A percentile compares a stretch with the other conserved stretches of the same genome.
Conservation (phyloP, 176 grass and related monocot species). For the Hyparrhenia diplandra region DNA sequence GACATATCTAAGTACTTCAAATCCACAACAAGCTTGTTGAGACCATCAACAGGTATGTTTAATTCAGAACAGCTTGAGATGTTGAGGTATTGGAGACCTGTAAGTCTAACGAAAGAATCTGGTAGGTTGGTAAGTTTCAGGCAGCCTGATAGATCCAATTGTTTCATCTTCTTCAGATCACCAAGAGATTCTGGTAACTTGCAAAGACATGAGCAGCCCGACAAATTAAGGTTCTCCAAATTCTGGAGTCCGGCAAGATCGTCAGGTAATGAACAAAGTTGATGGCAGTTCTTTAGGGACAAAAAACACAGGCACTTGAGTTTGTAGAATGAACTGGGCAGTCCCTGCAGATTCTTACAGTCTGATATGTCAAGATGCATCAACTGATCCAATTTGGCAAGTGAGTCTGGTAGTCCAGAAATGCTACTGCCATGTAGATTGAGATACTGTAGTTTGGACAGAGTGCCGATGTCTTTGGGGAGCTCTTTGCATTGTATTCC, state of each 20-base stretch:
- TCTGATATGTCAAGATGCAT: neutral
- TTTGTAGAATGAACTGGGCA: neutral
- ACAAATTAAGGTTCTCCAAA: conserved; percentile 9
- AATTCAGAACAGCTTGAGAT: neutral
- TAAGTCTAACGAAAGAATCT: neutral
- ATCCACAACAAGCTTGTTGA: neutral
- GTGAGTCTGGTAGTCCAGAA: neutral
- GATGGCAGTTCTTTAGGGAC: neutral
- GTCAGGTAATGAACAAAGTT: neutral
- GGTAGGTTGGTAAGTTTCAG: neutral
- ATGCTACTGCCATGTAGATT: conserved; percentile 1
- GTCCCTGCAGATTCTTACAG: neutral
- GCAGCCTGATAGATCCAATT: conserved; percentile 8
- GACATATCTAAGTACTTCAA: neutral
- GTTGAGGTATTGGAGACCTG: neutral
- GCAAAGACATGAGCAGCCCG: neutral
- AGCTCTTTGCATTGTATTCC: neutral
- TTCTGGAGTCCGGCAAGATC: neutral
- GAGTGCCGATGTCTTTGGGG: neutral
- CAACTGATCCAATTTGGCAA: neutral
- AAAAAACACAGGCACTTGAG: neutral
- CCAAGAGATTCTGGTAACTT: neutral
- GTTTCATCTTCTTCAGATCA: neutral
- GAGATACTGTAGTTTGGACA: neutral
- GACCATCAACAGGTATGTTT: neutral